These are phyloP conservation scores for Pichia cactophila DNA, from an alignment of 1,139 yeast genomes.

Conservation along the genomic window DNA sequence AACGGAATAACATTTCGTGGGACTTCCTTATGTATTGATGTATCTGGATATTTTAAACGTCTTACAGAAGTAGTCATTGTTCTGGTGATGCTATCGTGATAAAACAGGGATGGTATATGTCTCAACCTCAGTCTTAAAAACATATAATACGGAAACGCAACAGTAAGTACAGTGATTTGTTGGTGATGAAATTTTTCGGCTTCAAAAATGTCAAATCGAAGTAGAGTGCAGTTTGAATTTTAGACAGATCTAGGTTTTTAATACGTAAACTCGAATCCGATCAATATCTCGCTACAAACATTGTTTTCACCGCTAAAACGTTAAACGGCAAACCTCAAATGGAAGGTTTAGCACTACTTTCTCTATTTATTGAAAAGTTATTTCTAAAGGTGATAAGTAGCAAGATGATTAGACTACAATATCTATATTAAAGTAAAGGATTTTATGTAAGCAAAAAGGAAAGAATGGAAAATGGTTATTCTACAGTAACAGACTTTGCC, in stretches of 20 bases:
- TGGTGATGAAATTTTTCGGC: not conserved
- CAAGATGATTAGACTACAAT: too few species aligned
- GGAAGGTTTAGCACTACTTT: too few species aligned
- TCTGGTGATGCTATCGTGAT: not conserved
- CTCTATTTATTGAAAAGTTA: too few species aligned
- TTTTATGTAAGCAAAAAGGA: not conserved
- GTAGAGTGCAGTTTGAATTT: too few species aligned
- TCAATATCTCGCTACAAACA: too few species aligned
- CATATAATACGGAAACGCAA: not conserved
- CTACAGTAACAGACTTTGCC: constrained; percentile 98
- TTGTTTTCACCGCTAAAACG: too few species aligned
- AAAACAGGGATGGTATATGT: not conserved
- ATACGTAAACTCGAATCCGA: too few species aligned
- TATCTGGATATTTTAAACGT: constrained; percentile 19
- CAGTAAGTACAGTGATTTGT: too few species aligned
- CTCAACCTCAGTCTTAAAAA: not conserved
- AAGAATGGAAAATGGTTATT: constrained; percentile 31
- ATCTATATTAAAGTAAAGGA: not conserved
- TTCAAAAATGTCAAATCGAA: not conserved
- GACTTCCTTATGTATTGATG: constrained; percentile 35
- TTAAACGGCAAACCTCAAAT: too few species aligned
- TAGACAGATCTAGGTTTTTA: too few species aligned
- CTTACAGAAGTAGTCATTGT: constrained; percentile 7
- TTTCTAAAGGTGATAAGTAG: too few species aligned
- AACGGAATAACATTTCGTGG: constrained; percentile 37